These are phyloP conservation scores for Zasmidium cellare DNA, from an alignment of 2,329 filamentous ascomycete genomes.

Conservation along the genomic window DNA sequence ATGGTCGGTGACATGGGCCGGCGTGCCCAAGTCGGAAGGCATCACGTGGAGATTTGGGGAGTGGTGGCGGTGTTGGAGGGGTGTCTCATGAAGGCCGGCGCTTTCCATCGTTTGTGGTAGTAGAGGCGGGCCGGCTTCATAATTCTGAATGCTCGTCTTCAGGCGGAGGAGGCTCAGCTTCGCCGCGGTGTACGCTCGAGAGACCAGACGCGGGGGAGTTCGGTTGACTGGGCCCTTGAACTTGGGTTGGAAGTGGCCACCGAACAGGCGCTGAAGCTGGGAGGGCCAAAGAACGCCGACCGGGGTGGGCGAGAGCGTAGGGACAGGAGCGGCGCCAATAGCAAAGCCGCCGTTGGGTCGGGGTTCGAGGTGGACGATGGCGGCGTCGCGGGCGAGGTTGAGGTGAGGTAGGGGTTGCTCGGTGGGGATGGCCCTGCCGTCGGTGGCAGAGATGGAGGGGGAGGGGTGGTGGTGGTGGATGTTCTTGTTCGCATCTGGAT, in stretches of 20 bases:
- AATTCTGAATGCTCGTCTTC: background rate
- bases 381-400: too few species aligned
- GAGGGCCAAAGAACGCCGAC: background rate
- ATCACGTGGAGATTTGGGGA: background rate
- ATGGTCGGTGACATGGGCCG: conserved; percentile 18
- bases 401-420: background rate
- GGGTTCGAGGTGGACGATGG: too few species aligned
- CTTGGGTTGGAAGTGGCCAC: too few species aligned
- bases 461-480: background rate
- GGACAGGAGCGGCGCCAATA: background rate
- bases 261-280: too few species aligned
- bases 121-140: background rate
- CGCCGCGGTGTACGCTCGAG: too few species aligned
- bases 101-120: conserved; percentile 6
- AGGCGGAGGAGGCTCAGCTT: background rate
- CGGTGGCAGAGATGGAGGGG: background rate
- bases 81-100: background rate
- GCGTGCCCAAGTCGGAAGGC: conserved; percentile 12
- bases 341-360: background rate
- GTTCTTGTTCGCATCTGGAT: background rate
- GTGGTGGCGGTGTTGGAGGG: background rate
- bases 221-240: too few species aligned
- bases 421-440: background rate
- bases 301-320: background rate
- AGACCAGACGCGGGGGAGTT: too few species aligned